Evolutionary conservation across 2,329 filamentous ascomycete species (phyloP), one percentile per base, ranked within the genome.

Genomic region (Penicillium brevicompactum): DNA sequence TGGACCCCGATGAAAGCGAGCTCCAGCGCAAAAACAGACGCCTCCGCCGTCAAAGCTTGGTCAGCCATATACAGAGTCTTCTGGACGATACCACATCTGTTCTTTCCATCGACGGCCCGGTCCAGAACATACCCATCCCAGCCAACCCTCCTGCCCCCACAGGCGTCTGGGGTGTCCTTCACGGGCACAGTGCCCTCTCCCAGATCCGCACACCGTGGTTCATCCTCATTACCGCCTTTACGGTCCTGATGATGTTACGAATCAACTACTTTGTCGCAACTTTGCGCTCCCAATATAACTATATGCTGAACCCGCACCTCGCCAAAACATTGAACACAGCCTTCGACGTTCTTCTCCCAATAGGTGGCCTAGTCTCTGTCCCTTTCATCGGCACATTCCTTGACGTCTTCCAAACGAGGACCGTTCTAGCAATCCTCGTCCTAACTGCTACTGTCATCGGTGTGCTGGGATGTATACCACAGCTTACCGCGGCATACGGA

Each of bases 251-350:
- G 73, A 90, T 89, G 87, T 88, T 87, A 2, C 82, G 88, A 37
- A 96, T 96, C 80, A 96, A 96, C 76, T 96, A 92, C 78, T 96
- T 96, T 69, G 90, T 96, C 48, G 90, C 92, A 4, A 94, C 92
- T 2, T 87, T 96, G 56, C 84, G 89, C 2, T 82, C 87, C 1
- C 92, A 97, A 72, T 96, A 96, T 74, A 83, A 86, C 43, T 87
- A 87, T 64, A 82, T 97, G 8, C 84, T 96, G 14, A 79, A 80
- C 10, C 78, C 80, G 56, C 71, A 77, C 1, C 79, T 82, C 54
- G 90, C 91, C 0, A 80, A 86, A 8, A 76, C 82, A 53, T 81
- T 96, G 68, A 96, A 96, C 76, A 82, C 88, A 53, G 87, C 92
- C 73, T 96, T 97, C 75, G 92, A 96, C 67, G 75, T 90, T n/a